These are phyloP conservation scores for Obba rivulosa DNA, from an alignment of 768 basidiomycete genomes.

Conservation along the genomic window DNA sequence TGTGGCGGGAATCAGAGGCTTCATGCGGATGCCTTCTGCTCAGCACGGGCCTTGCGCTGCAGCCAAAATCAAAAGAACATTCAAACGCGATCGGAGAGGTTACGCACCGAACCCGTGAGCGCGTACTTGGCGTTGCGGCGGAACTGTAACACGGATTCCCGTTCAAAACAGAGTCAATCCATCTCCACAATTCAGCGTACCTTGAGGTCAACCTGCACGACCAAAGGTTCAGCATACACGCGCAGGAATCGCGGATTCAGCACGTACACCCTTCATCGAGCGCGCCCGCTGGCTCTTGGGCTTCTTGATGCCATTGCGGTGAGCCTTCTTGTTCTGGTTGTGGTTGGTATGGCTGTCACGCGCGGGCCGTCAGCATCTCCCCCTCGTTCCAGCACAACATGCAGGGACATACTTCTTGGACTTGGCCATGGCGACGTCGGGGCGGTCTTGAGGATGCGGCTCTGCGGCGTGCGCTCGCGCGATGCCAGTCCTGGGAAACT, in stretches of 20 bases:
- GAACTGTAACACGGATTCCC: conserved; percentile 48
- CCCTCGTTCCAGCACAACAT: background rate
- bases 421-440: conserved; percentile 74
- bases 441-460: conserved; percentile 15
- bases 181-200: conserved; percentile 31
- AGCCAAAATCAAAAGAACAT: conserved; percentile 5
- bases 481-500: conserved; percentile 7
- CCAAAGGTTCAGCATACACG: conserved; percentile 3
- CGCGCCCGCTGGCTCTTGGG: conserved; percentile 67
- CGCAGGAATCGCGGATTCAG: background rate
- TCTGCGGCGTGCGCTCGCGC: conserved; percentile 2
- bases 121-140: conserved; percentile 77
- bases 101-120: conserved; percentile 66
- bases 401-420: conserved; percentile 81
- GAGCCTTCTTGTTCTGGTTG: conserved; percentile 96
- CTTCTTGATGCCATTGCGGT: conserved; percentile 95
- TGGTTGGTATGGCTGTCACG: conserved; percentile 77
- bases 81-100: background rate
- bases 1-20: conserved; percentile 1
- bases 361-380: conserved; percentile 5
- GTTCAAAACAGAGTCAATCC: conserved; percentile 5
- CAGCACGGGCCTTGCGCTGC: conserved; percentile 64
- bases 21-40: conserved; percentile 48
- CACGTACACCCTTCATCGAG: conserved; percentile 89
- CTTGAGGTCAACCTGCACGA: conserved; percentile 70